These are phyloP conservation scores for Ceratocystis lukuohia DNA, from an alignment of 2,329 filamentous ascomycete species.

Conservation along the genomic window DNA sequence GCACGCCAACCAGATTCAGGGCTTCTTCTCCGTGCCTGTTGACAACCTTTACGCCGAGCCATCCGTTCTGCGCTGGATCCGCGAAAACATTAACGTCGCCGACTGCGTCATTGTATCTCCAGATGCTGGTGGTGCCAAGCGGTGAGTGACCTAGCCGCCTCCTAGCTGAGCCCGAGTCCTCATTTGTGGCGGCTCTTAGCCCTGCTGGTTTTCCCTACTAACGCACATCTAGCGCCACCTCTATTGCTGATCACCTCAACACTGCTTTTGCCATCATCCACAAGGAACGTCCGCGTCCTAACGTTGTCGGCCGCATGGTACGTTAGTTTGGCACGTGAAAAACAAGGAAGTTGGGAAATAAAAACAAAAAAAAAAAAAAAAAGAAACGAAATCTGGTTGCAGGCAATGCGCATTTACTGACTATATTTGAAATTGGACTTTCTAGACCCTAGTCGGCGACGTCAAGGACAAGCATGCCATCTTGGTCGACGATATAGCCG, in stretches of 20 bases:
- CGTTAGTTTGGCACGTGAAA: neutral
- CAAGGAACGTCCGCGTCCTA: constrained; percentile 77
- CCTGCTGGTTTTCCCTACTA: neutral
- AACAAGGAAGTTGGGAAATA: too few species aligned
- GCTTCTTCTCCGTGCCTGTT: constrained; percentile 75
- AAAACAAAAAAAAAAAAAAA: too few species aligned
- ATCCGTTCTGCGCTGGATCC: constrained; percentile 80
- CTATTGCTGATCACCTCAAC: constrained; percentile 83
- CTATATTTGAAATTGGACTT: neutral
- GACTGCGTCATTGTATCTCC: constrained; percentile 91
- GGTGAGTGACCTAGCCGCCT: constrained; percentile 25
- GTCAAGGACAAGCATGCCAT: constrained; percentile 86
- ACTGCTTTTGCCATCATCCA: constrained; percentile 88
- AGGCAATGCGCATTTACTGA: neutral
- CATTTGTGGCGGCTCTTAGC: too few species aligned
- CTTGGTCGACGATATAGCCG: constrained; percentile 94
- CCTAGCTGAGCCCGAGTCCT: too few species aligned
- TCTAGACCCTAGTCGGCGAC: constrained; percentile 61
- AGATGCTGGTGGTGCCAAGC: constrained; percentile 87
- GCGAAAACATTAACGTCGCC: constrained; percentile 65
- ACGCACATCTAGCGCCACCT: constrained; percentile 46
- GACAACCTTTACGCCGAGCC: constrained; percentile 86
- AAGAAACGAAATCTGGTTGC: neutral
- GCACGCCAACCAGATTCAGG: constrained; percentile 85
- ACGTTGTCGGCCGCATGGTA: constrained; percentile 81